Evolutionary conservation across 345 rosid genomes (phyloP), one percentile per base, ranked within the genome.

Genomic region (Citropsis articulata): DNA sequence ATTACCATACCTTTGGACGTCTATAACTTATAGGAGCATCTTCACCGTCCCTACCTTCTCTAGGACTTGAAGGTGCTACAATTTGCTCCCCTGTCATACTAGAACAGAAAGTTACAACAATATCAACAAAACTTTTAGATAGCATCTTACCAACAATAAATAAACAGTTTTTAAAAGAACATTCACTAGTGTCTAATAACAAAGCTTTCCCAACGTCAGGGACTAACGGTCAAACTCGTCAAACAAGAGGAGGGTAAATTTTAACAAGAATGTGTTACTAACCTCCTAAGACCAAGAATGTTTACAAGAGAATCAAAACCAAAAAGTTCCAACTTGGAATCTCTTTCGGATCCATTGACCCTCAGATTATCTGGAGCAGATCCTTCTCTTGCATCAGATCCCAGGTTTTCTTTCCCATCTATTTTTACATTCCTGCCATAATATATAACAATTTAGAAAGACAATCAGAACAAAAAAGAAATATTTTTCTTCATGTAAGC

Each of bases 241-340:
- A 31, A 55, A 67, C 18, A 60, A 77, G 36, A 81, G 7, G 25
- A 62, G 63, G 9, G 48, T 12, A 61, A 45, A 73, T 31, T 38
- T 31, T 42, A 50, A 56, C 5, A 66, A 75, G 64, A 81, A 53
- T 18, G 30, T 42, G 36, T 33, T 21, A 66, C 76, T 50, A 84
- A 97, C 99, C 98, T 97, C 84, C 86, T 91, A 79, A 97, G 92
- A 73, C 99, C 99, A 83, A 97, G 99, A 86, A 97, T 94, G 81
- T 88, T 93, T 71, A 97, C 99, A 80, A 97, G 98, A 71, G 99
- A 96, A 86, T 94, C 99, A 27, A 96, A 97, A 85, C 99, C 99
- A 90, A 97, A 97, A 83, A 97, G 84, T 80, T 97, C 99, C 87
- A 97, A 85, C 75, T 87, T 94, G 73, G 95, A 85, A 71, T 92